Base-by-base conservation (phyloP, 495 filamentous ascomycete genomes). In the Wilcoxina mikolae region DNA sequence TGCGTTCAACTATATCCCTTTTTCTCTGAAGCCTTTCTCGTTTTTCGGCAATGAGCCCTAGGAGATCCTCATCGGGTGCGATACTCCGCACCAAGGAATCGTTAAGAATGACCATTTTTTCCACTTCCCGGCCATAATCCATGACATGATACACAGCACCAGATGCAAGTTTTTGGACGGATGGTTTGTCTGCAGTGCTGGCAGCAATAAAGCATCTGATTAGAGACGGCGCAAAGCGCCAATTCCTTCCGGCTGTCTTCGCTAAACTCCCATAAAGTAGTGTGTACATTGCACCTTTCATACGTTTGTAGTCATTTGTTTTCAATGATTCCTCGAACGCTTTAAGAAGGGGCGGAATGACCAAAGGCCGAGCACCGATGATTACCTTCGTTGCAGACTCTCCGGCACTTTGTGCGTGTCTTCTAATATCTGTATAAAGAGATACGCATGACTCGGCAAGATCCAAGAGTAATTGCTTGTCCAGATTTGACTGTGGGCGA, bases 321-420 rank as follows among this genome's bases (percentile, higher is more conserved):
- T 83, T 82, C 17, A 96, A 74, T n/a, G 87, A 86, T 55, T 82
- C 80, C 57, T 85, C 80, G 52, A 95, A 76, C 1, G 82, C 79
- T 41, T 79, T 75, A 28, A 99, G 73, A 25, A 99, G 73, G 28
- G 84, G 82, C 0, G 88, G 87, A 35, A 99, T 94, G 33, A 96
- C 83, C 3, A 95, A 73, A 0, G 84, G 81, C 18, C 87, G 78
- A 4, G 85, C 82, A 4, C 87, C 91, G 67, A 90, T 83, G 24
- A 96, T 76, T 31, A 80, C 81, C 68, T 94, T 95, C n/a, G 95
- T 76, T 0, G 93, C 90, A 3, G 90, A 89, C 70, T 99, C 91
- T 51, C 83, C 83, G 1, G 93, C 87, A 57, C 78, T 81, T 64
- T 99, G 91, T 29, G 91, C 91, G 53, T 93, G 89, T 23, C 90